Evolutionary conservation across 495 filamentous ascomycete genomes (phyloP), one percentile per base, ranked within the genome.

Genomic region (Aspergillus leporis): DNA sequence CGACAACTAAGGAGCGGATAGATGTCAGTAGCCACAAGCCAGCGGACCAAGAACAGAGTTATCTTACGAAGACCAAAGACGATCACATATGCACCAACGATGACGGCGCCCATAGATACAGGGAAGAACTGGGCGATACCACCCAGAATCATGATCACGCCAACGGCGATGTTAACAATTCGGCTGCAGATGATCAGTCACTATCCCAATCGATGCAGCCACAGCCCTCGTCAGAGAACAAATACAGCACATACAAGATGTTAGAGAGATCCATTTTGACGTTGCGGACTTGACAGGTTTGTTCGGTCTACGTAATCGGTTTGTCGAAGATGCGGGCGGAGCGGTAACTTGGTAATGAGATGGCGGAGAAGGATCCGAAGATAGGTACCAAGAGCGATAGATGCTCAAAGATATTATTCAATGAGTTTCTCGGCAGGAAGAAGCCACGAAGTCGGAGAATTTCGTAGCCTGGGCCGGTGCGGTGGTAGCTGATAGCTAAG

Each of bases 151-250:
- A 98, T 96, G 56, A 97, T 76, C 59, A 86, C 87, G 59, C 87
- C 94, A 58, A 96, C 88, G 59, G 78, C 90, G 62, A 98, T 81
- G 83, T 99, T 99, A 66, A 95, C 91, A 64, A 98, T 84, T 61
- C 94, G 95, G 78, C 92, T 97, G 65, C 23, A 63, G 58, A 8
- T 30, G 1, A 55, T 63, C 53, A 64, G 59, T 41, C 23, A n/a
- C 16, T 6, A 60, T 59, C 40, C 56, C 53, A 10, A 53, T 41
- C 9, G 9, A 40, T 36, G 18, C 34, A 8, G 32, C 5, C 3
- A 51, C 23, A 18, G 1, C 23, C 5, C n/a, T 18, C 34, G 22
- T 13, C n/a, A 14, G 22, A 8, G 10, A 16, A 14, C 13, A 45
- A n/a, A 47, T 18, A 46, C 14, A 59, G 41, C 47, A 75, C 81